phyloP scores from a whole-genome alignment of 202 grass and related monocot species.

The Dendrocalamus latiflorus region DNA sequence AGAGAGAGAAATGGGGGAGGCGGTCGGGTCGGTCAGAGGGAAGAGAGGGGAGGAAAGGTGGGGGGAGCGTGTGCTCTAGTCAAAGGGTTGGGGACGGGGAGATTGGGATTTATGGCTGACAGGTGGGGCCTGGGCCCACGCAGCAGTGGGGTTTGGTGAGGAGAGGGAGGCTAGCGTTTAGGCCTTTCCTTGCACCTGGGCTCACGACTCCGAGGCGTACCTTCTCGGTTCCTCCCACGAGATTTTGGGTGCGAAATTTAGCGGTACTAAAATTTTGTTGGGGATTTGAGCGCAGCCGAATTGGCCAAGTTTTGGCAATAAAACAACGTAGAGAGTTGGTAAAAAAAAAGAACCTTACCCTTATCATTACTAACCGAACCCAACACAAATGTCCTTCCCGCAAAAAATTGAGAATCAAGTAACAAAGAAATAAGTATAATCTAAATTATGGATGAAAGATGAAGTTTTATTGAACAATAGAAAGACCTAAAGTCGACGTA shows the following conservation, averaged over 20 bases:
- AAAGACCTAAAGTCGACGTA: too few species aligned
- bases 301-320: too few species aligned
- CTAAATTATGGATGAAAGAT: too few species aligned
- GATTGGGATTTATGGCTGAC: not conserved
- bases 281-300: not conserved
- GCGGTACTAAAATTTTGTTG: not conserved
- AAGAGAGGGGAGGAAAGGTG: not conserved
- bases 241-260: not conserved
- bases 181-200: not conserved
- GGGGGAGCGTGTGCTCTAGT: not conserved
- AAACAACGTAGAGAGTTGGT: too few species aligned
- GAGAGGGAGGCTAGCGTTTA: not conserved
- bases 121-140: not conserved
- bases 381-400: too few species aligned
- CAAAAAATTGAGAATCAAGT: too few species aligned
- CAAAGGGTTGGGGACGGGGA: not conserved
- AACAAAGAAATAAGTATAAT: too few species aligned
- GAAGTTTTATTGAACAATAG: too few species aligned
- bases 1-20: conserved; percentile 2
- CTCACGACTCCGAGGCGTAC: not conserved
- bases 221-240: not conserved
- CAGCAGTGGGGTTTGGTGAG: conserved; percentile 5
- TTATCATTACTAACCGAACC: too few species aligned
- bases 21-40: conserved; percentile 17
- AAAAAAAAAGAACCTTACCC: too few species aligned